Conservation (phyloP, 257 asterid genomes). For the Coffea canephora region DNA sequence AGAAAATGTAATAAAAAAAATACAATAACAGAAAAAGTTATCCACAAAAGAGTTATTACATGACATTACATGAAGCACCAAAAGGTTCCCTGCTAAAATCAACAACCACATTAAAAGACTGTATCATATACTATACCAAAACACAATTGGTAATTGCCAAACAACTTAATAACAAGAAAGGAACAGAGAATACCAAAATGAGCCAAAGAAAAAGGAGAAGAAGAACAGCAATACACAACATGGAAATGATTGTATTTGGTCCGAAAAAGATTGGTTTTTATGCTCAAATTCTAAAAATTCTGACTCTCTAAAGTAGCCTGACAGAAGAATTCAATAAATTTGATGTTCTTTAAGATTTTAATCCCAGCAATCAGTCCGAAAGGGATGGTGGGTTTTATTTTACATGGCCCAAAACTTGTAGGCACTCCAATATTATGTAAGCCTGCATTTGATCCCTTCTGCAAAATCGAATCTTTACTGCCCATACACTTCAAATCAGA, state of each 20-base stretch:
- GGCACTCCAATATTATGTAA: background rate
- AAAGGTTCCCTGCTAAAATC: background rate
- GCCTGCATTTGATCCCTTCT: background rate
- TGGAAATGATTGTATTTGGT: background rate
- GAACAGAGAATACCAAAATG: too few relatives aligned
- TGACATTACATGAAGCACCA: background rate
- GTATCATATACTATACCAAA: background rate
- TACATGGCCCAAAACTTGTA: background rate
- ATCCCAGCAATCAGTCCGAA: background rate
- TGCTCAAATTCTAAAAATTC: background rate
- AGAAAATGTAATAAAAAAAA: background rate
- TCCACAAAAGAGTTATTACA: too few relatives aligned
- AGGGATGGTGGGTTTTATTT: background rate
- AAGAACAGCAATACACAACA: background rate
- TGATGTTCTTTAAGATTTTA: too few relatives aligned
- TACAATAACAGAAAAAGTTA: background rate
- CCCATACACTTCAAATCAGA: too few relatives aligned
- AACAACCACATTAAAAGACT: background rate
- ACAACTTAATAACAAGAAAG: background rate
- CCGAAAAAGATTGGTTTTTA: background rate
- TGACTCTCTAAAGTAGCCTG: background rate
- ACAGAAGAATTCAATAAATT: background rate
- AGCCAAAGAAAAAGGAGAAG: background rate
- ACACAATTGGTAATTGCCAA: background rate
- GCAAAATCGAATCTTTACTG: background rate